A percentile compares a stretch with the other conserved stretches of the same genome.
These are phyloP conservation scores for Solanum neorickii DNA, from an alignment of 257 asterid species.

Conservation along the genomic window DNA sequence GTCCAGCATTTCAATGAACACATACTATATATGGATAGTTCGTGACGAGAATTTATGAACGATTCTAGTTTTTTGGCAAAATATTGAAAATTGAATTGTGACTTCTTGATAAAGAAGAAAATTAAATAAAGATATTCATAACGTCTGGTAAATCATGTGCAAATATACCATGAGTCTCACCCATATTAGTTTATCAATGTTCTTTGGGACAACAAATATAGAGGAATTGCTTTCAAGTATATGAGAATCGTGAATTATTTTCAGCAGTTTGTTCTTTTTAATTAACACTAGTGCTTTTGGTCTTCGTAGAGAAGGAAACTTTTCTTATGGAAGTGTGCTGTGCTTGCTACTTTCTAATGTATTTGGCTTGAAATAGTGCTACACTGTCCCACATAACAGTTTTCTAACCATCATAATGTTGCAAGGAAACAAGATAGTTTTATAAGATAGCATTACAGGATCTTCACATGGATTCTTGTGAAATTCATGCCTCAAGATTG, in stretches of 20 bases:
- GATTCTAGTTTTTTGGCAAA: neutral
- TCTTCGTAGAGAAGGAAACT: neutral
- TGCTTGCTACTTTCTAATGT: neutral
- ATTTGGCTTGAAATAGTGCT: neutral
- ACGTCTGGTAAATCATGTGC: neutral
- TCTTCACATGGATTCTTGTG: neutral
- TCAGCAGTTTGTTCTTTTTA: neutral
- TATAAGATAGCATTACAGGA: neutral
- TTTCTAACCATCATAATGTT: neutral
- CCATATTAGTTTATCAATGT: neutral
- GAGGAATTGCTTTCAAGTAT: neutral
- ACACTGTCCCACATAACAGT: neutral
- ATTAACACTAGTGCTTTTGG: neutral
- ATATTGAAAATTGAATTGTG: neutral
- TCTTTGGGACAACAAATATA: neutral
- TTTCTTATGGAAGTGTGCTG: neutral
- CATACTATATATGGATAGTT: neutral
- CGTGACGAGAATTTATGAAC: neutral
- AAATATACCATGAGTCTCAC: neutral
- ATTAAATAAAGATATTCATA: neutral
- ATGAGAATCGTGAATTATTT: neutral
- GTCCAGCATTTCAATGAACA: neutral
- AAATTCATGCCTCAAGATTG: neutral
- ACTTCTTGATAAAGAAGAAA: neutral
- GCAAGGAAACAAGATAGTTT: neutral